A percentile compares a stretch with the other conserved stretches of the same genome.
phyloP scores from a whole-genome alignment of 345 rosid genomes.

The Hibiscus tridactylites region DNA sequence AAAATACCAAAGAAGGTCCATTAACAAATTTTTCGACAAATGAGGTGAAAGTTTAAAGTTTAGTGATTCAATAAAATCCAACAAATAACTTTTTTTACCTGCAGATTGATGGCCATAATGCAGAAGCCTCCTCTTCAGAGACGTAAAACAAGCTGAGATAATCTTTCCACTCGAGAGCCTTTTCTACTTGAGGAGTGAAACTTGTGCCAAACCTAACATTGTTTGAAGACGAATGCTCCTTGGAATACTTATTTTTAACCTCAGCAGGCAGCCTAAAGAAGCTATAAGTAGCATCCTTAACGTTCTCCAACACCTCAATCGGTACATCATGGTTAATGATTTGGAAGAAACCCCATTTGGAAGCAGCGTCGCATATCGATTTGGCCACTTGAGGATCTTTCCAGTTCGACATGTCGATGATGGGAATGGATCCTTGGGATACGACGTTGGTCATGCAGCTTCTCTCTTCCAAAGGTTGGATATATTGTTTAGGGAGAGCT shows the following conservation, averaged over 20 bases:
- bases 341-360: constrained; percentile 16
- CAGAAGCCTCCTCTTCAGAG: constrained; percentile 5
- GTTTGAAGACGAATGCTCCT: background rate
- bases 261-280: background rate
- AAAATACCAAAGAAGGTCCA: background rate
- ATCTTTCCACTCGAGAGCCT: constrained; percentile 19
- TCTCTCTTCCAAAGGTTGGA: too few species aligned
- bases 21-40: background rate
- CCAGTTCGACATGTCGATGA: constrained; percentile 1
- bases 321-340: constrained; percentile 19
- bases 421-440: background rate
- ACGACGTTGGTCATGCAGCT: too few species aligned
- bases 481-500: too few species aligned
- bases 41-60: background rate
- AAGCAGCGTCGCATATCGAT: constrained; percentile 8
- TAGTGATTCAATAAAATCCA: background rate
- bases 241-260: background rate
- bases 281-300: background rate
- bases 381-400: background rate
- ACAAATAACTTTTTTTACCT: background rate
- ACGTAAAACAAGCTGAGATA: background rate
- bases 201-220: constrained; percentile 5
- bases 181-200: background rate
- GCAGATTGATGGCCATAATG: constrained; percentile 14
- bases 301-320: constrained; percentile 6